Evolutionary conservation across 108 stramenopile genomes (phyloP).

Genomic region (Pseudonitzschia delicatissima): DNA sequence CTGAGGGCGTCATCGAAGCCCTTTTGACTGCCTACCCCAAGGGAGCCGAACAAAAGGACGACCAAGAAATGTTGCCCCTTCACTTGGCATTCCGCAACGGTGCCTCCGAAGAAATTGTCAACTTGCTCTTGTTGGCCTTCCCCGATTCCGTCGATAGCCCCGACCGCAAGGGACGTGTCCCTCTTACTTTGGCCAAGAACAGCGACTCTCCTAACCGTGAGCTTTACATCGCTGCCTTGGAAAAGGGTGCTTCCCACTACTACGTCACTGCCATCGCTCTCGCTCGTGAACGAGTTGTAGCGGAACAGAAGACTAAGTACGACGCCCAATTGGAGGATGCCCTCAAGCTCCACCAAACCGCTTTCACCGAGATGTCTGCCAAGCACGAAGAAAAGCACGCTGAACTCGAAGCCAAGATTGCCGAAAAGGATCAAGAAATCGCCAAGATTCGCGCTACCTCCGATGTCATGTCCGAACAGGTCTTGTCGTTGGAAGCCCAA

Average conservation of each 20-base stretch:
- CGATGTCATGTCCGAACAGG: constrained; percentile 77
- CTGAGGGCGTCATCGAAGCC: constrained; percentile 58
- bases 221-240: constrained; percentile 60
- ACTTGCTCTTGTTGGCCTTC: constrained; percentile 62
- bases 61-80: constrained; percentile 84
- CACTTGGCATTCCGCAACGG: constrained; percentile 83
- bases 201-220: constrained; percentile 57
- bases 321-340: constrained; percentile 22
- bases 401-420: constrained; percentile 22
- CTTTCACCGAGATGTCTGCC: not conserved
- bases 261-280: constrained; percentile 23
- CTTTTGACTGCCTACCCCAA: constrained; percentile 60
- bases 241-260: constrained; percentile 59
- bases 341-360: constrained; percentile 10
- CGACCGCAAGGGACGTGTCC: constrained; percentile 84
- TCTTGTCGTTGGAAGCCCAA: constrained; percentile 74
- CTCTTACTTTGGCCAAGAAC: constrained; percentile 71
- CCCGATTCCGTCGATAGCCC: constrained; percentile 74
- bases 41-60: constrained; percentile 72
- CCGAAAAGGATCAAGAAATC: constrained; percentile 58
- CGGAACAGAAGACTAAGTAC: constrained; percentile 32
- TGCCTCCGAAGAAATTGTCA: constrained; percentile 43
- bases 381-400: constrained; percentile 25
- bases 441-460: constrained; percentile 66
- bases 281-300: constrained; percentile 27